Evolutionary conservation across 768 basidiomycete genomes (phyloP).

Genomic region (Albatrellus ellisii): DNA sequence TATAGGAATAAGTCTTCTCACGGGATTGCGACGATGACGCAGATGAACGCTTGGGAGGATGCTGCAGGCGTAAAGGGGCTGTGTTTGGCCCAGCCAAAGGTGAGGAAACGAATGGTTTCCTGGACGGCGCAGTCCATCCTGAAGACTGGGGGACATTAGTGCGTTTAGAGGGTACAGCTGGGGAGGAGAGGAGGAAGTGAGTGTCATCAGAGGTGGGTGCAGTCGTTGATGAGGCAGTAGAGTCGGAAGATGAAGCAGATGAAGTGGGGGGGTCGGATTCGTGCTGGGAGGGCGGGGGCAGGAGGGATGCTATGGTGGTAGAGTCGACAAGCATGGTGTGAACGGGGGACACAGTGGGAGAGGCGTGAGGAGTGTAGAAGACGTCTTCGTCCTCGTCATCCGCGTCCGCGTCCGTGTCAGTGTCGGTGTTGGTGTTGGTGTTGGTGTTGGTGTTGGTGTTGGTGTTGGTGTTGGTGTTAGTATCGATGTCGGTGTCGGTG

Average conservation of each 20-base stretch:
- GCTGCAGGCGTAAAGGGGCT: neutral
- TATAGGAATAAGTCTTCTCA: conserved; percentile 21
- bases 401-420: conserved; percentile 6
- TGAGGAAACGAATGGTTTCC: neutral
- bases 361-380: conserved; percentile 13
- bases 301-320: neutral
- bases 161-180: conserved; percentile 2
- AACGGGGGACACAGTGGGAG: conserved; percentile 5
- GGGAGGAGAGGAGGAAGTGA: neutral
- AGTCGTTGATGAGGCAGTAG: conserved; percentile 9
- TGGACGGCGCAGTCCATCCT: neutral
- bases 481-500: neutral
- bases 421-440: neutral
- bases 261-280: conserved; percentile 4
- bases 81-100: neutral
- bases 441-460: neutral
- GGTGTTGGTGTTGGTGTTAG: neutral
- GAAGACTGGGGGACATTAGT: neutral
- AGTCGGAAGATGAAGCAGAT: conserved; percentile 9
- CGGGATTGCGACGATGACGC: neutral
- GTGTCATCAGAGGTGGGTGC: conserved; percentile 12
- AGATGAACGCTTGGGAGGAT: neutral
- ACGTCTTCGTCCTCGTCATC: conserved; percentile 1
- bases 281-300: conserved; percentile 7
- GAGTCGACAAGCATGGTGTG: conserved; percentile 8